Percentiles rank a stretch among this genome's conserved stretches.
These are phyloP conservation scores for Calonectria pauciramosa DNA, from an alignment of 2,329 filamentous ascomycete genomes.

Conservation along the genomic window DNA sequence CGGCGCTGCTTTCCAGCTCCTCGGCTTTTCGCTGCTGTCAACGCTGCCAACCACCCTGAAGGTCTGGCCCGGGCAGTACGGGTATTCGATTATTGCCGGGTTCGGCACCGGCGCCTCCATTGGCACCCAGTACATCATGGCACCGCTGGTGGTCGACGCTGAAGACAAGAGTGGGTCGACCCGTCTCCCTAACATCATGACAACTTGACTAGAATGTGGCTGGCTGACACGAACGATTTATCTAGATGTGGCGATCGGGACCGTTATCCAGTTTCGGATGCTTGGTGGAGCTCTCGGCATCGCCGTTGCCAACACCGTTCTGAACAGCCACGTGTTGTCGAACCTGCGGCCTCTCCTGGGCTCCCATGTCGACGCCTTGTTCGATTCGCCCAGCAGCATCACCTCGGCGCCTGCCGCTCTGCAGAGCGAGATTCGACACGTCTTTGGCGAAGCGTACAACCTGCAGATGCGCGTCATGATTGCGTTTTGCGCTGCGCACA, in stretches of 20 bases:
- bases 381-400: not conserved
- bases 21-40: not conserved
- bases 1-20: not conserved
- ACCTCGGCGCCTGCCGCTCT: not conserved
- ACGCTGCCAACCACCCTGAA: not conserved
- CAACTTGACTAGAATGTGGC: not conserved
- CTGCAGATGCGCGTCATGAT: not conserved
- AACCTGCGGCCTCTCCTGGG: not conserved
- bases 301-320: not conserved
- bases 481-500: not conserved
- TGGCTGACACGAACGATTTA: not conserved
- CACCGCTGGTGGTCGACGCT: not conserved
- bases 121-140: not conserved
- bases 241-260: not conserved
- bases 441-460: not conserved
- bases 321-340: conserved; percentile 1
- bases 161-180: not conserved
- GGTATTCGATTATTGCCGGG: not conserved
- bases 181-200: not conserved
- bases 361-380: not conserved
- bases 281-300: not conserved
- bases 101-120: not conserved
- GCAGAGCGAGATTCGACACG: not conserved
- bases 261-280: not conserved
- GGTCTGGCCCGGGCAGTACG: not conserved